These are phyloP conservation scores for Cercospora sp. DNA, from an alignment of 2,329 filamentous ascomycete species.

Conservation along the genomic window DNA sequence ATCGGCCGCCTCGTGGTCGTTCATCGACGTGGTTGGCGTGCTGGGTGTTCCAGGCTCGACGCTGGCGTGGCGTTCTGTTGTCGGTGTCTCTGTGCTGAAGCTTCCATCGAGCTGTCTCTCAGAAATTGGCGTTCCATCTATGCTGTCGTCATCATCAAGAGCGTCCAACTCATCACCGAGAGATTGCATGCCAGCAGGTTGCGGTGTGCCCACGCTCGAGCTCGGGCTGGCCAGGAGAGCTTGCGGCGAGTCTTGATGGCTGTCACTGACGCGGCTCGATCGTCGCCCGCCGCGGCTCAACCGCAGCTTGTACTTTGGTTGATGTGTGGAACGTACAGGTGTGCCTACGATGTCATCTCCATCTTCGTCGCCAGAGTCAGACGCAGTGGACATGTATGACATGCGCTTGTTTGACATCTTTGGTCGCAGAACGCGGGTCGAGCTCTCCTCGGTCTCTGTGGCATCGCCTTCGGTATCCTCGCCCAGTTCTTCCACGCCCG, in stretches of 20 bases:
- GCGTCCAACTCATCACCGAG: constrained; percentile 89
- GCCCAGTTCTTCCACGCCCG: constrained; percentile 75
- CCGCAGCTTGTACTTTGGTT: constrained; percentile 70
- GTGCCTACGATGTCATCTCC: constrained; percentile 59
- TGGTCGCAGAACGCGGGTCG: constrained; percentile 21
- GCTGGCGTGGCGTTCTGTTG: constrained; percentile 43
- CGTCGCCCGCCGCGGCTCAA: constrained; percentile 59
- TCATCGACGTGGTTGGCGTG: constrained; percentile 16
- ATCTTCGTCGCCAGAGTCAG: constrained; percentile 76
- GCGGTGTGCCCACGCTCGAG: constrained; percentile 43
- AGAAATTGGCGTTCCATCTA: constrained; percentile 40
- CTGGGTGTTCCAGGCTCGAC: constrained; percentile 28
- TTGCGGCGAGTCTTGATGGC: constrained; percentile 28
- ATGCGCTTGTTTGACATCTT: constrained; percentile 52
- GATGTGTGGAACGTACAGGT: constrained; percentile 62
- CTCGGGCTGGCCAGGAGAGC: constrained; percentile 29
- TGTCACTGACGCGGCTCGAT: constrained; percentile 54
- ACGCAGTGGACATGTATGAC: constrained; percentile 84
- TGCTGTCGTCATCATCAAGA: constrained; percentile 65
- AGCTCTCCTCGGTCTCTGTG: constrained; percentile 76
- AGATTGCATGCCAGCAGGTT: constrained; percentile 63
- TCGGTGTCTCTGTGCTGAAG: constrained; percentile 23
- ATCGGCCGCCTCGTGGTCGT: constrained; percentile 17
- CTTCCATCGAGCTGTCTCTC: constrained; percentile 21
- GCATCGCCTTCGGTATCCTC: constrained; percentile 68